Evolutionary conservation across 2,329 filamentous ascomycete species (phyloP), one percentile per base, ranked within the genome.

Genomic region (Curvularia lunata): DNA sequence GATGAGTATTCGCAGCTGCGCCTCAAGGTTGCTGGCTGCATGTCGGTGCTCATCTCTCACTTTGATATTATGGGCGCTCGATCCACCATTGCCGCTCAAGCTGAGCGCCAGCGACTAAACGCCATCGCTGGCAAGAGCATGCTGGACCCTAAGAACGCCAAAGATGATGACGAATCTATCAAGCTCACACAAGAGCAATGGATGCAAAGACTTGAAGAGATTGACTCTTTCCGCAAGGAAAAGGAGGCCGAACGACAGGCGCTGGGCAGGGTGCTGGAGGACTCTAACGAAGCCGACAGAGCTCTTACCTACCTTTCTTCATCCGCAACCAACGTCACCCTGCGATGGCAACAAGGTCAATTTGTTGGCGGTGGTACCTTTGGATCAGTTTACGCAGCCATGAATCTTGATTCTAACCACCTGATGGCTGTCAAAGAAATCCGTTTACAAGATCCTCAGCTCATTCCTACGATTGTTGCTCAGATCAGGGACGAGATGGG

Each of bases 351-450:
- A 76, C 95, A 97, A 81, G 95, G 95, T n/a, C 92, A 96, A 69
- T 99, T 96, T 73, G 92, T 99, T 42, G 95, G 95, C 49, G 94
- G 95, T 51, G 95, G 95, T 65, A 97, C 94, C 0, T 99, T 99
- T 78, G 95, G 95, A 61, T 97, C 93, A 52, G 95, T 99, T 10
- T 99, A 99, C 72, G 92, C 92, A 32, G 95, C 93, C 32, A 96
- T 98, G 85, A 97, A 99, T 73, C 83, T 99, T 51, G 96, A 99
- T 79, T 94, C 92, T 25, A 94, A 94, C 56, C 92, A 96, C 72
- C 80, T 98, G 60, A 98, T 99, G 94, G 95, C 95, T 3, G 95
- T 99, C 66, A 99, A 99, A 79, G 95, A 99, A 78, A 99, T 99
- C 67, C 89, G 95, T 60, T 84, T 99, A 27, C 95, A 98, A 78